Evolutionary conservation across 2,329 filamentous ascomycete genomes (phyloP), one percentile per base, ranked within the genome.

Genomic region (Penicillium italicum): DNA sequence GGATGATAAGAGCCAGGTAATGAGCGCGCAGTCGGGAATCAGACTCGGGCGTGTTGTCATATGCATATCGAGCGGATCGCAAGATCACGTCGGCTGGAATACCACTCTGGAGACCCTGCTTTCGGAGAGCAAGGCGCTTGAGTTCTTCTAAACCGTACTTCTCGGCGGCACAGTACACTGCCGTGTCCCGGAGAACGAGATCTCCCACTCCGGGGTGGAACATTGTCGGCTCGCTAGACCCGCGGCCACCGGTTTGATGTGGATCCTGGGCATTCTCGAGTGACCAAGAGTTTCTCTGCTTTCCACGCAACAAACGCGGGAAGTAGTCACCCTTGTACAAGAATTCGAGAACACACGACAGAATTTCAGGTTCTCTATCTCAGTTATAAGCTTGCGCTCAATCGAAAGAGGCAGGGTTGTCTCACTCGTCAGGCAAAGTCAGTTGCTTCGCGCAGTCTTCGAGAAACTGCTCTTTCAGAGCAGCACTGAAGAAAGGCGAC

Each of bases 311-410:
- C 78, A 97, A 82, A 75, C 91, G 89, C 54, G 92, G 92, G 76
- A 89, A 94, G 79, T 96, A 96, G 82, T 96, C 91, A 65, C 90
- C 91, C 81, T 95, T 96, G 87, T 97, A 97, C 65, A 97, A 85
- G 75, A 92, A 97, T 80, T 97, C 92, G 79, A 97, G 90, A 69
- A 97, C 82, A 70, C 89, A 92, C 73, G 91, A 95, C 77, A 97
- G 90, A 74, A 95, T 84, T 80, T 96, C 91, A 66, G 92, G 91
- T 80, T 96, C 90, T 82, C 89, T 88, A 69, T 37, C 18, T 16
- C 7, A 26, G 43, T 38, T 26, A 50, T 64, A 22, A 62, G 56
- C 9, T 24, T 41, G 2, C 20, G 24, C 5, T 28, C 4, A 11
- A 16, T 24, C 1, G 16, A 37, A 31, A 12, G 22, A 12, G 33